Evolutionary conservation across 2,329 filamentous ascomycete species (phyloP).

Genomic region (Dactylellina sp.): DNA sequence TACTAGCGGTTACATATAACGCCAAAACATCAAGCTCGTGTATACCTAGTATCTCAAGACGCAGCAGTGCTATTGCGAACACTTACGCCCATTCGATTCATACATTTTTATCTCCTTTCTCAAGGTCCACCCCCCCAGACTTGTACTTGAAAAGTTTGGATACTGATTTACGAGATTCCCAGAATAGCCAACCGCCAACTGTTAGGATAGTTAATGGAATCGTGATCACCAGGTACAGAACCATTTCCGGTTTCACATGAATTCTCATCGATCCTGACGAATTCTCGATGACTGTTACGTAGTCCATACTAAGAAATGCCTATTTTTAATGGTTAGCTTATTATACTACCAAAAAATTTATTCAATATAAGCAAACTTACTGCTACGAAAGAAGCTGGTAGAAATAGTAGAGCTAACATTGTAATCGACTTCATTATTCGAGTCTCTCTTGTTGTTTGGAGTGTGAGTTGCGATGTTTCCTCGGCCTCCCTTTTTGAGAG

Average conservation of each 20-base stretch:
- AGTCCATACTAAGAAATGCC: conserved; percentile 12
- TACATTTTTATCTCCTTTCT: not conserved
- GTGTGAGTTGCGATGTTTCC: conserved; percentile 9
- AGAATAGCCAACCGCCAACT: conserved; percentile 5
- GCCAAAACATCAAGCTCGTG: too few species aligned
- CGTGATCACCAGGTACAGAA: not conserved
- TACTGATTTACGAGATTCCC: conserved; percentile 6
- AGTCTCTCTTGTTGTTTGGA: conserved; percentile 10
- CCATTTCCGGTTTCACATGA: conserved; percentile 3
- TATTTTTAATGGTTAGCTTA: not conserved
- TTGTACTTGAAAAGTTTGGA: not conserved
- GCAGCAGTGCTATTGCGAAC: too few species aligned
- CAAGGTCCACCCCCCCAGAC: not conserved
- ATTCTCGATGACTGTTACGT: not conserved
- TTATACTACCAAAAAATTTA: not conserved
- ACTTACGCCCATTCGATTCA: too few species aligned
- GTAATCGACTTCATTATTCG: conserved; percentile 20
- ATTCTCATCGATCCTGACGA: not conserved
- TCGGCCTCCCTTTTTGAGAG: conserved; percentile 9
- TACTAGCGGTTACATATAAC: too few species aligned
- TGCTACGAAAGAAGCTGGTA: conserved; percentile 5
- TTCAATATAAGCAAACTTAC: not conserved
- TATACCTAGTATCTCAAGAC: too few species aligned
- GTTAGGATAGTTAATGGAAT: not conserved
- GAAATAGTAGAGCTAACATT: conserved; percentile 5